Base-by-base conservation (phyloP, 1,139 yeast species). In the Hansenula anomala region DNA sequence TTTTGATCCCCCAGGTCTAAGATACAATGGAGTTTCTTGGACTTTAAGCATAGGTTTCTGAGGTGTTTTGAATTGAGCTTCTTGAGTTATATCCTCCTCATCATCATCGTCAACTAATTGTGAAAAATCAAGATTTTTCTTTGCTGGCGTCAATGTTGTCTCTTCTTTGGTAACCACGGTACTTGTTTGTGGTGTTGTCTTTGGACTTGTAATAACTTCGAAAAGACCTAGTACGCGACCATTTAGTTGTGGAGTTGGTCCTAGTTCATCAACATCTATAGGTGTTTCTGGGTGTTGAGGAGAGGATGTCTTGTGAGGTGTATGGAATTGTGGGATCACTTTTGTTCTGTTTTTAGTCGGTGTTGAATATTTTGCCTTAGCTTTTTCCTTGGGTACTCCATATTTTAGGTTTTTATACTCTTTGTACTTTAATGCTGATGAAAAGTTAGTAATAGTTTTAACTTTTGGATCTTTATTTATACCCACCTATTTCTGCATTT, bases 201-300 rank as follows among this genome's bases (percentile, higher is more conserved):
- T 31, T 3, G 52, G 49, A 12, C 48, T 46, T 3, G 45, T 39
- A 4, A 69, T 56, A 32, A 73, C 62, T 46, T 82, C 89, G 51
- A 83, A 80, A 12, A 83, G 67, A 11, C 89, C 80, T 33, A 81
- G 54, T 0, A 82, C 85, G 30, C 78, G 70, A 0, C 92, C 92
- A 43, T 79, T 71, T 10, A 83, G 69, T 47, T 82, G 90, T 0
- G 92, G 92, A 0, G 92, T 83, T 0, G 92, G 92, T 0, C 90
- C 90, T 15, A 82, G 55, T 45, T 76, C 81, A 1, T 48, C 39
- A 4, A 41, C 33, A 4, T 28, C 29, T 3, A 43, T 25, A 4
- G 42, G 41, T 2, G 24, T 27, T 20, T 41, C 41, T 8, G 50
- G 41, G 1, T 48, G 44, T 14, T 38, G 38, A 7, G 45, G 36